Evolutionary conservation across 75 land plant genomes (phyloP), one percentile per base, ranked within the genome.

Genomic region (Picea sitchensis): DNA sequence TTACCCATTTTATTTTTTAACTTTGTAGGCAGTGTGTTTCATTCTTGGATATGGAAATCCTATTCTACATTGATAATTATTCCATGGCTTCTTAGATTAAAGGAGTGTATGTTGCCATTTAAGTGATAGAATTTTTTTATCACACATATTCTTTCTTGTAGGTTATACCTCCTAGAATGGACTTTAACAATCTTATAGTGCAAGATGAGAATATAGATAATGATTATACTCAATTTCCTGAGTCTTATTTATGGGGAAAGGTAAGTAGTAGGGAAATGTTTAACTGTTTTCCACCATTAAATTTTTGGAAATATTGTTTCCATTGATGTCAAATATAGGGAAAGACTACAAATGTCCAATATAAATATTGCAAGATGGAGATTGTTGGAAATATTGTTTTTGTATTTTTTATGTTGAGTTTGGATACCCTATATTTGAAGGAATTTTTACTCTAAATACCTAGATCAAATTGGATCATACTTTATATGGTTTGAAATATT

Each of bases 111-210:
- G 2, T 69, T 69, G 18, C n/a, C 5, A n/a, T 36, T 18, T 38
- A 21, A 17, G 34, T 41, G 20, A 41, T 47, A 18, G 36, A 69
- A 41, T 1, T 11, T 69, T 69, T 4, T 18, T 17, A 69, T 69
- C 3, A 36, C 18, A 17, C 47, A 14, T n/a, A 18, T 69, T 17
- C 73, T 69, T 69, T 69, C 41, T 51, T 86, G 73, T 80, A 93
- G 96, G 85, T 90, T 61, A 91, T 93, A 85, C 96, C 96, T 76
- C 93, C 93, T 79, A 93, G 96, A 54, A 93, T 91, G 96, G 93
- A 93, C 58, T 93, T 93, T 73, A 82, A 86, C 76, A 84, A 90
- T 81, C 84, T 93, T 81, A 80, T 86, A 77, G 84, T 83, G n/a
- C 92, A 82, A 59, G 86, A 90, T 64, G 92, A 75, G 31, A 91